Evolutionary conservation across 2,329 filamentous ascomycete genomes (phyloP).

Genomic region (Apiospora malaysiana): DNA sequence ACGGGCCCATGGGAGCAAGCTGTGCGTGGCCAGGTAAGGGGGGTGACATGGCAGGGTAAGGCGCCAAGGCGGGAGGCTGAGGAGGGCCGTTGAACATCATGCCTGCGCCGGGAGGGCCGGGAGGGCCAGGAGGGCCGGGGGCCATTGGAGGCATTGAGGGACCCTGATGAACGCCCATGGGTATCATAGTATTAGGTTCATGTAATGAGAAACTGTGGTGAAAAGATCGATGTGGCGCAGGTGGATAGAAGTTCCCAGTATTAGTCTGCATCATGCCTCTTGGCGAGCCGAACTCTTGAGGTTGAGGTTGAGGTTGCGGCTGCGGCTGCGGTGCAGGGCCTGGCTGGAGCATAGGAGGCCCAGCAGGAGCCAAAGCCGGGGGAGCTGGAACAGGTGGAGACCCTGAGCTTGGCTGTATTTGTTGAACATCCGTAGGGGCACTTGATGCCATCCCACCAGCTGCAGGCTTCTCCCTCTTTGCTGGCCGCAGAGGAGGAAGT

Average conservation of each 20-base stretch:
- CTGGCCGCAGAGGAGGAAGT: conserved; percentile 43
- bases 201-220: conserved; percentile 43
- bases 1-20: conserved; percentile 33
- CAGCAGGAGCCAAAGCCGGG: conserved; percentile 2
- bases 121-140: conserved; percentile 23
- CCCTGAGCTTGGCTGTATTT: conserved; percentile 20
- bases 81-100: conserved; percentile 30
- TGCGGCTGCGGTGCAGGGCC: conserved; percentile 25
- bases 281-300: conserved; percentile 37
- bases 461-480: conserved; percentile 34
- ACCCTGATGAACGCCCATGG: conserved; percentile 34
- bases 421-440: conserved; percentile 27
- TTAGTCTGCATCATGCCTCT: conserved; percentile 40
- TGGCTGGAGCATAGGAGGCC: conserved; percentile 28
- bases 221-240: conserved; percentile 41
- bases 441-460: not conserved
- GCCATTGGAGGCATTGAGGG: conserved; percentile 24
- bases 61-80: conserved; percentile 28
- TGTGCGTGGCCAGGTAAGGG: conserved; percentile 33
- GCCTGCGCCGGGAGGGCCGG: conserved; percentile 27
- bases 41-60: conserved; percentile 35
- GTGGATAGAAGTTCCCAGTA: conserved; percentile 44
- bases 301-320: conserved; percentile 30
- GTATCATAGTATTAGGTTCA: conserved; percentile 36
- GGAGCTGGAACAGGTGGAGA: not conserved